A percentile compares a stretch with the other conserved stretches of the same genome.
Evolutionary conservation across 2,329 filamentous ascomycete species (phyloP).

Genomic region (Cladophialophora carrionii): DNA sequence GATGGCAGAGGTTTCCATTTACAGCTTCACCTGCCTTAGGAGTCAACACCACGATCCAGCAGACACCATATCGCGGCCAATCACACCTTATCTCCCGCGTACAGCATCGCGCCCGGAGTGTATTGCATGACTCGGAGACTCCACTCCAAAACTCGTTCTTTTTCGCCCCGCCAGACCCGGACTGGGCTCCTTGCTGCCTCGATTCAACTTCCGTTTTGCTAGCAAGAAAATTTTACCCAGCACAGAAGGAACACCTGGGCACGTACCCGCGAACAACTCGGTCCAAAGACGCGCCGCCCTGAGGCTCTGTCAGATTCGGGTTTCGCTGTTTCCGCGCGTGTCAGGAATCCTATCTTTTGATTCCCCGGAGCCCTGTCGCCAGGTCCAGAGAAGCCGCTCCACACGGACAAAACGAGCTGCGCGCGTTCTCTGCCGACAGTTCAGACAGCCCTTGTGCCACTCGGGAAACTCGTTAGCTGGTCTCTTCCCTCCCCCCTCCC

Average conservation of each 20-base stretch:
- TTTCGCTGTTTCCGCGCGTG: conserved; percentile 15
- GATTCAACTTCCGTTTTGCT: conserved; percentile 19
- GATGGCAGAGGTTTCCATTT: conserved; percentile 23
- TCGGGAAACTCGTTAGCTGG: conserved; percentile 40
- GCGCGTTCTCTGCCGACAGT: conserved; percentile 27
- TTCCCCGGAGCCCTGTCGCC: conserved; percentile 19
- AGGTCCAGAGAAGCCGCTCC: conserved; percentile 29
- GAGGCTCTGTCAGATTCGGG: conserved; percentile 34
- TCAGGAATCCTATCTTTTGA: conserved; percentile 19
- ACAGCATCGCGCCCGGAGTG: conserved; percentile 20
- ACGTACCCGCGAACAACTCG: conserved; percentile 15
- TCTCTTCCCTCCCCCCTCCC: conserved; percentile 34
- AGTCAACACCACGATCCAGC: conserved; percentile 3
- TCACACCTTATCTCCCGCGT: conserved; percentile 16
- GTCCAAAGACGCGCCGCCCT: conserved; percentile 23
- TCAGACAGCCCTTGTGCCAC: conserved; percentile 37
- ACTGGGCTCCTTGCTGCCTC: conserved; percentile 21
- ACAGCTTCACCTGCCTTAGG: conserved; percentile 14
- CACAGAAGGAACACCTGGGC: conserved; percentile 20
- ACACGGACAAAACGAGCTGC: conserved; percentile 34
- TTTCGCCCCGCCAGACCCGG: conserved; percentile 14
- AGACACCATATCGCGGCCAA: conserved; percentile 17
- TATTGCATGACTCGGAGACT: conserved; percentile 18
- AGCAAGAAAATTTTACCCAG: conserved; percentile 30
- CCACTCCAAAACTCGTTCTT: conserved; percentile 19